Percentiles rank a stretch among this genome's conserved stretches.
Conservation (phyloP, 176 grass and related monocot genomes). For the Avena insularis region DNA sequence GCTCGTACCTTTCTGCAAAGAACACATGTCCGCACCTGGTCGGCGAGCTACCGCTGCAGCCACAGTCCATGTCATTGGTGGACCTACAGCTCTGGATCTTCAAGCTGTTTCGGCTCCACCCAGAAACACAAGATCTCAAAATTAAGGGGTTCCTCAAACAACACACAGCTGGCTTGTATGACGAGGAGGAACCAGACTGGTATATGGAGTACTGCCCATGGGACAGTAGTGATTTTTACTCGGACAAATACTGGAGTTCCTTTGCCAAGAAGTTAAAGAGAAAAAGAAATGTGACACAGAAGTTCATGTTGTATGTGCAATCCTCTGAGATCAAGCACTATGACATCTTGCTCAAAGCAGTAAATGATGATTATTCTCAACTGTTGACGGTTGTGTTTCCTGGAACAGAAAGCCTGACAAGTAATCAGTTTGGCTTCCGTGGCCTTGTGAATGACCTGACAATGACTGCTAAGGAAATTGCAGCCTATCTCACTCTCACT, state of each 20-base stretch:
- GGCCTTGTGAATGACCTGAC: neutral
- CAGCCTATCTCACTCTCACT: neutral
- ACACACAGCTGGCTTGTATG: neutral
- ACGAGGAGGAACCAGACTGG: neutral
- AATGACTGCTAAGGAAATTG: constrained; percentile 3
- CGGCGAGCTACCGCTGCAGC: neutral
- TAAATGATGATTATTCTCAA: constrained; percentile 12
- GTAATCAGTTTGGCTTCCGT: neutral
- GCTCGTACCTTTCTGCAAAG: neutral
- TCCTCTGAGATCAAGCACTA: constrained; percentile 38
- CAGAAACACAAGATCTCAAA: constrained; percentile 31
- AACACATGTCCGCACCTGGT: neutral
- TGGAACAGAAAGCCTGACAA: neutral
- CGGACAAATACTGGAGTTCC: neutral
- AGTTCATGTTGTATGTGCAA: constrained; percentile 32
- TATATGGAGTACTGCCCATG: neutral
- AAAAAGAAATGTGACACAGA: neutral
- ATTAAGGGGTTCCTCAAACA: constrained; percentile 24
- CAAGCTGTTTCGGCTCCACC: constrained; percentile 20
- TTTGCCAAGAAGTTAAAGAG: constrained; percentile 40
- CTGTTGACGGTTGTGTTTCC: constrained; percentile 20
- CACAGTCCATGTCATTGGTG: constrained; percentile 35
- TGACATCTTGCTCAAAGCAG: neutral
- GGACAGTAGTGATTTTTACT: neutral
- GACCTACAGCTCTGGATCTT: constrained; percentile 35